These are phyloP conservation scores for Irpex rosettiformis DNA, from an alignment of 1,284 basidiomycete genomes.

Conservation along the genomic window DNA sequence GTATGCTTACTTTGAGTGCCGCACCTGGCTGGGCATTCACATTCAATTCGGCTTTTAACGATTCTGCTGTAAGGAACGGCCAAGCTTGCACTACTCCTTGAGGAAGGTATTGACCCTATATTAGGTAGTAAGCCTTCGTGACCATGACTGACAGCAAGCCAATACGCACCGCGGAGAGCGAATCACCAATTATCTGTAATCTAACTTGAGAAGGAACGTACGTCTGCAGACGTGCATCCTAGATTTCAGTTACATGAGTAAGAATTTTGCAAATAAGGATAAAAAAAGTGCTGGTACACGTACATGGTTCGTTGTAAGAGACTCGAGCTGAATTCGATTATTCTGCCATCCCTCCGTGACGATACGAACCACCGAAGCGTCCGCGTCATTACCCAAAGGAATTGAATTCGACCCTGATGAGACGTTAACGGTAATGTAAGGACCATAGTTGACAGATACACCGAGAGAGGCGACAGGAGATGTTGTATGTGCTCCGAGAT, in stretches of 20 bases:
- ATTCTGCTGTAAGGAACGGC: constrained; percentile 50
- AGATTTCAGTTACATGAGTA: not conserved
- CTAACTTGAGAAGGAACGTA: constrained; percentile 43
- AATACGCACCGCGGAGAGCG: constrained; percentile 45
- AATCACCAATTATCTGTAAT: constrained; percentile 60
- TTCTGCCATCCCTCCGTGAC: constrained; percentile 58
- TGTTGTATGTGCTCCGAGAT: constrained; percentile 49
- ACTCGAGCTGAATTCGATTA: constrained; percentile 51
- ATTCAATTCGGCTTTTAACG: constrained; percentile 49
- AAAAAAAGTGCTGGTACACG: constrained; percentile 9
- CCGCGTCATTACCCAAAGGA: constrained; percentile 14
- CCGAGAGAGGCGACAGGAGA: constrained; percentile 42
- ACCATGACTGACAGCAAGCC: not conserved
- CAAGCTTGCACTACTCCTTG: constrained; percentile 56
- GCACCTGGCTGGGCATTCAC: constrained; percentile 53
- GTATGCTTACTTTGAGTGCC: constrained; percentile 40
- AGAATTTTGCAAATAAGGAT: not conserved
- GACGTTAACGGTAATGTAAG: constrained; percentile 45
- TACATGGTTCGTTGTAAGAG: constrained; percentile 43
- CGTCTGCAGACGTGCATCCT: constrained; percentile 45
- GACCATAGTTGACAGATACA: constrained; percentile 45
- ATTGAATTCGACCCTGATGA: constrained; percentile 45
- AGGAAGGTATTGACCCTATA: constrained; percentile 49
- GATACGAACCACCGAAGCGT: constrained; percentile 37
- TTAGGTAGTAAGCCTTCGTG: not conserved